phyloP scores from a whole-genome alignment of 73 alveolate species.

The Blepharisma stoltei region DNA sequence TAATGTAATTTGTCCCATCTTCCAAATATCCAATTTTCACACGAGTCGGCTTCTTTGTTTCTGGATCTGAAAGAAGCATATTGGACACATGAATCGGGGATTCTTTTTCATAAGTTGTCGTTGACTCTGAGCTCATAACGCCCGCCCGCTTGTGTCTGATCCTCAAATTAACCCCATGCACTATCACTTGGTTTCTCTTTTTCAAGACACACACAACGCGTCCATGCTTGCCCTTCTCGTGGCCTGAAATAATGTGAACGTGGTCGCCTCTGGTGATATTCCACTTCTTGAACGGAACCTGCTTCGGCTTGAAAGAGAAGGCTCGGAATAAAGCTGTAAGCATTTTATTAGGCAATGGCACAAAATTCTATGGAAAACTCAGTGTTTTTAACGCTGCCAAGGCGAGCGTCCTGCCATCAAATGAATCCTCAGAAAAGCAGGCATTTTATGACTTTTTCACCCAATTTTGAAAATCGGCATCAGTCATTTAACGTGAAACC shows the following conservation, averaged over 20 bases:
- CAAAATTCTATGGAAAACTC: too few species aligned
- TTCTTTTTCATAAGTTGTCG: conserved; percentile 29
- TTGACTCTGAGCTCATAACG: conserved; percentile 29
- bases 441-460: too few species aligned
- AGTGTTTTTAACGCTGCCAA: too few species aligned
- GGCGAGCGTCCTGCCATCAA: too few species aligned
- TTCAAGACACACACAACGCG: conserved; percentile 62
- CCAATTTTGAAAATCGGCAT: too few species aligned
- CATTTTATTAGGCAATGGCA: conserved; percentile 7
- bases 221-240: conserved; percentile 68
- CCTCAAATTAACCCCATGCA: conserved; percentile 67
- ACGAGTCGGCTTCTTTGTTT: conserved; percentile 70
- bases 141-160: conserved; percentile 30
- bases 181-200: conserved; percentile 60
- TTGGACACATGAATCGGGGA: conserved; percentile 78
- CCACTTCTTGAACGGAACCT: conserved; percentile 58
- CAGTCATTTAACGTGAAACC: too few species aligned
- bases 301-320: conserved; percentile 34
- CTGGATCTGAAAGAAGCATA: conserved; percentile 82
- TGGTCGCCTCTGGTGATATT: conserved; percentile 69
- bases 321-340: not conserved
- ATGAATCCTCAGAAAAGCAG: too few species aligned
- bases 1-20: conserved; percentile 33
- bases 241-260: conserved; percentile 74
- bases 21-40: conserved; percentile 58